A percentile compares a stretch with the other conserved stretches of the same genome.
phyloP scores from a whole-genome alignment of 768 basidiomycete species.

The Pleurotus eryngii region DNA sequence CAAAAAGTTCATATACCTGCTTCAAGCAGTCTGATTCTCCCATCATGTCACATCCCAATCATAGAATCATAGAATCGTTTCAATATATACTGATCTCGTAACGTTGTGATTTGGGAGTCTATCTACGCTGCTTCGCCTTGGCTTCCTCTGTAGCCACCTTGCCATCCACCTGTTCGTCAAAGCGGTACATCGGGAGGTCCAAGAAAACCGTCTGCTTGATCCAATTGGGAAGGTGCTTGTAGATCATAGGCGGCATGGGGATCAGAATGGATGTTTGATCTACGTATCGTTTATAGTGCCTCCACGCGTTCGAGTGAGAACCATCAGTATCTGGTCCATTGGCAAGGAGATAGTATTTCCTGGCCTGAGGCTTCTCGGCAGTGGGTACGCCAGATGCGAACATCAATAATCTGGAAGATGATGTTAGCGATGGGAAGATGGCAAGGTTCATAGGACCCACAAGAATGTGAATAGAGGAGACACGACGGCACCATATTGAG shows the following conservation, averaged over 20 bases:
- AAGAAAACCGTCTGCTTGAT: slow-evolving; percentile 56
- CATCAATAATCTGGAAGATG: slow-evolving; percentile 44
- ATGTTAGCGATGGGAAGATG: not conserved
- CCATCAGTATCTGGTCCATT: slow-evolving; percentile 33
- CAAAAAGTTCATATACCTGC: not conserved
- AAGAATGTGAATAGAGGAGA: slow-evolving; percentile 65
- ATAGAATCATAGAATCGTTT: not conserved
- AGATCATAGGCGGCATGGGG: slow-evolving; percentile 56
- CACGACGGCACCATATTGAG: slow-evolving; percentile 57
- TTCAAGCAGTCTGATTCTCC: not conserved
- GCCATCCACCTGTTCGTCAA: slow-evolving; percentile 51
- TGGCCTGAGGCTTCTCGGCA: slow-evolving; percentile 64
- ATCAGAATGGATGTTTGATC: slow-evolving; percentile 55
- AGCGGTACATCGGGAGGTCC: slow-evolving; percentile 61
- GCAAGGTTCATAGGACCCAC: slow-evolving; percentile 29
- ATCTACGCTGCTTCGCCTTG: not conserved
- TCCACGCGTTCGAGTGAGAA: slow-evolving; percentile 38
- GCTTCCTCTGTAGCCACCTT: slow-evolving; percentile 36
- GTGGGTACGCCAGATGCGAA: slow-evolving; percentile 70
- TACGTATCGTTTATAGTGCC: slow-evolving; percentile 54
- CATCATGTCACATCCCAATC: slow-evolving; percentile 8
- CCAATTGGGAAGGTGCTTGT: slow-evolving; percentile 44
- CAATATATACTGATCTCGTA: not conserved
- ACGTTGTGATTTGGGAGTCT: not conserved
- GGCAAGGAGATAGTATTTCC: slow-evolving; percentile 53